phyloP scores from a whole-genome alignment of 805 yeast genomes.

The Candida arabinofermentans region DNA sequence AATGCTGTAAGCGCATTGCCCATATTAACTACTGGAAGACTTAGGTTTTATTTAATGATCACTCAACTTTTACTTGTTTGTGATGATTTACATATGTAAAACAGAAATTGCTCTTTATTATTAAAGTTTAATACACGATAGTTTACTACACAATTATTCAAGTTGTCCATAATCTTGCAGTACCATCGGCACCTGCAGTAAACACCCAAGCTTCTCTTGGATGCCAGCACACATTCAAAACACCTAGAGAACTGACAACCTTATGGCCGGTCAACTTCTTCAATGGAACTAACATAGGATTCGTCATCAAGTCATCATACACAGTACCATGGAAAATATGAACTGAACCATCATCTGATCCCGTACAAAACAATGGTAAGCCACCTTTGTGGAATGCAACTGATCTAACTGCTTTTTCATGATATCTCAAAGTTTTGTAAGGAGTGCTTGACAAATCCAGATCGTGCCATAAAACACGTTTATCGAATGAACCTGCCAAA shows the following conservation, averaged over 20 bases:
- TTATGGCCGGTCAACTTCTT: slow-evolving; percentile 92
- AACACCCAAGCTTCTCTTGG: slow-evolving; percentile 98
- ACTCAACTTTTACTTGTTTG: no score
- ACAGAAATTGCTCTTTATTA: no score
- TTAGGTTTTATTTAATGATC: no score
- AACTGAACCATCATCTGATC: slow-evolving; percentile 89
- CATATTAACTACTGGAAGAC: no score
- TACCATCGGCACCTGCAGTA: slow-evolving; percentile 95
- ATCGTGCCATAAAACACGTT: slow-evolving; percentile 97
- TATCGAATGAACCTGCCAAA: slow-evolving; percentile 88
- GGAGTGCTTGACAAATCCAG: slow-evolving; percentile 85
- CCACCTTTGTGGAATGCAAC: slow-evolving; percentile 82
- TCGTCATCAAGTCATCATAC: slow-evolving; percentile 91
- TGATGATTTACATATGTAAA: no score
- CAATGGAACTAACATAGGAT: slow-evolving; percentile 92
- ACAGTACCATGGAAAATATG: slow-evolving; percentile 97
- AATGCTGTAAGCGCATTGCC: no score
- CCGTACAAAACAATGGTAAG: slow-evolving; percentile 88
- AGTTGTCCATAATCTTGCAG: slow-evolving; percentile 95
- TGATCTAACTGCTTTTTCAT: slow-evolving; percentile 88
- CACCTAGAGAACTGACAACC: slow-evolving; percentile 76
- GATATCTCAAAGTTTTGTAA: slow-evolving; percentile 92
- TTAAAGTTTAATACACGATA: background rate
- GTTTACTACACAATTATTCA: slow-evolving; percentile 26
- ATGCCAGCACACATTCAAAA: slow-evolving; percentile 88